Evolutionary conservation across 1,284 basidiomycete species (phyloP).

Genomic region (Ganoderma leucocontextum): DNA sequence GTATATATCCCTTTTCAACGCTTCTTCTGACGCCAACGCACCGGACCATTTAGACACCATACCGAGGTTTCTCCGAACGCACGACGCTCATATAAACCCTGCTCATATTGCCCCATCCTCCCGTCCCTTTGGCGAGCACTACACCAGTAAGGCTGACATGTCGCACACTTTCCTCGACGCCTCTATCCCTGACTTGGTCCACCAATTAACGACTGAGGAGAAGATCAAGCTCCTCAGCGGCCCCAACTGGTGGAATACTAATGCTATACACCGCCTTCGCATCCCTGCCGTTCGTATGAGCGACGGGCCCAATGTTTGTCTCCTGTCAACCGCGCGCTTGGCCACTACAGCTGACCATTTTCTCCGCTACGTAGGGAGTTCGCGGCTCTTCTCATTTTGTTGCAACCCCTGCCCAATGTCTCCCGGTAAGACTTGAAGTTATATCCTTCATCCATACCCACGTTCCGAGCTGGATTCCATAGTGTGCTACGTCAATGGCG

Average conservation of each 20-base stretch:
- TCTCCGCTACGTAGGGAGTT: constrained; percentile 54
- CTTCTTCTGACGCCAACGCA: not conserved
- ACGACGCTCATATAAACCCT: constrained; percentile 16
- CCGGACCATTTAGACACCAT: constrained; percentile 9
- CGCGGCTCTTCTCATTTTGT: constrained; percentile 73
- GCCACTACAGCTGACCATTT: constrained; percentile 21
- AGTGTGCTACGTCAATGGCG: constrained; percentile 76
- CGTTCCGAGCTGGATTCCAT: not conserved
- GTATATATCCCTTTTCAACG: not conserved
- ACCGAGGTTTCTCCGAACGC: constrained; percentile 38
- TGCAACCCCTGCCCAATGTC: constrained; percentile 47
- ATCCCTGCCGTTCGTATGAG: constrained; percentile 74
- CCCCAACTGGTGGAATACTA: constrained; percentile 79
- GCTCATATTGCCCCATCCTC: not conserved
- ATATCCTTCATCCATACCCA: not conserved
- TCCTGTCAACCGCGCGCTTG: not conserved
- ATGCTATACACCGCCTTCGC: constrained; percentile 58
- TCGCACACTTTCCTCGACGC: constrained; percentile 60
- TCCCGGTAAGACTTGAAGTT: constrained; percentile 37
- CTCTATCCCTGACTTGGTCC: constrained; percentile 59
- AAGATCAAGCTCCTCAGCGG: constrained; percentile 70
- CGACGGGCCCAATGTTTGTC: constrained; percentile 67
- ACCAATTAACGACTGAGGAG: constrained; percentile 64
- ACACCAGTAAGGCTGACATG: constrained; percentile 31
- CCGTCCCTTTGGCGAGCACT: not conserved